phyloP scores from a whole-genome alignment of 1,284 basidiomycete species.

The Mrakiaceae sp. region DNA sequence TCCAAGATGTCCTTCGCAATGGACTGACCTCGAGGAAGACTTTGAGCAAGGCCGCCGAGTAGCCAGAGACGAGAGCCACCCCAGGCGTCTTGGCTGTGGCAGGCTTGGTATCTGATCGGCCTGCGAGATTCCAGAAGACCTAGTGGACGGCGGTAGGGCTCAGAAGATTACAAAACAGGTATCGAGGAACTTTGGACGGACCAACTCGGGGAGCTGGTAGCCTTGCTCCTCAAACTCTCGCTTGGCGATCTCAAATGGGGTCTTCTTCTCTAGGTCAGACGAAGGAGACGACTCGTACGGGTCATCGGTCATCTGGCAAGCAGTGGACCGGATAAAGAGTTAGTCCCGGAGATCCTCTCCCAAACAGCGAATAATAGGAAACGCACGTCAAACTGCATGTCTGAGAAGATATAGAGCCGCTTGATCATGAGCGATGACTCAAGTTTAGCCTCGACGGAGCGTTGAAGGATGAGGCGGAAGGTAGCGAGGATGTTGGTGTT shows the following conservation, averaged over 20 bases:
- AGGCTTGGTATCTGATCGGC: slow-evolving; percentile 34
- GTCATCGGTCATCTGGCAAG: no score
- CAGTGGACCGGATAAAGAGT: no score
- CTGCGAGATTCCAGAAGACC: slow-evolving; percentile 28
- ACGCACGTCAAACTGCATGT: slow-evolving; percentile 57
- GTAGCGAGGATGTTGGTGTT: slow-evolving; percentile 44
- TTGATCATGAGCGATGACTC: slow-evolving; percentile 57
- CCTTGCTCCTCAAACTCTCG: slow-evolving; percentile 46
- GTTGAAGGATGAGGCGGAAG: slow-evolving; percentile 40
- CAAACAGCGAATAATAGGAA: no score
- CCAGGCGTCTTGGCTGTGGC: slow-evolving; percentile 45
- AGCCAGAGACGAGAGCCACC: slow-evolving; percentile 55
- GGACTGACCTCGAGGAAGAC: slow-evolving; percentile 41
- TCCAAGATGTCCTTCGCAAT: neutral
- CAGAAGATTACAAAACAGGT: neutral
- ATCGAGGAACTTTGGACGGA: neutral
- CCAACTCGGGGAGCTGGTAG: slow-evolving; percentile 55
- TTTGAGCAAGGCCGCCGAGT: slow-evolving; percentile 55
- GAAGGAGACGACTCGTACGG: no score
- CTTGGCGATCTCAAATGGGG: slow-evolving; percentile 49
- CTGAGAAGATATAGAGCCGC: slow-evolving; percentile 57
- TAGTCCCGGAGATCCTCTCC: no score
- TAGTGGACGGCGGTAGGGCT: neutral
- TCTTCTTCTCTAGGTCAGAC: slow-evolving; percentile 39
- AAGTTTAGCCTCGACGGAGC: slow-evolving; percentile 46